phyloP scores from a whole-genome alignment of 2,329 filamentous ascomycete genomes.

The Monilinia vaccinii-corymbosi region DNA sequence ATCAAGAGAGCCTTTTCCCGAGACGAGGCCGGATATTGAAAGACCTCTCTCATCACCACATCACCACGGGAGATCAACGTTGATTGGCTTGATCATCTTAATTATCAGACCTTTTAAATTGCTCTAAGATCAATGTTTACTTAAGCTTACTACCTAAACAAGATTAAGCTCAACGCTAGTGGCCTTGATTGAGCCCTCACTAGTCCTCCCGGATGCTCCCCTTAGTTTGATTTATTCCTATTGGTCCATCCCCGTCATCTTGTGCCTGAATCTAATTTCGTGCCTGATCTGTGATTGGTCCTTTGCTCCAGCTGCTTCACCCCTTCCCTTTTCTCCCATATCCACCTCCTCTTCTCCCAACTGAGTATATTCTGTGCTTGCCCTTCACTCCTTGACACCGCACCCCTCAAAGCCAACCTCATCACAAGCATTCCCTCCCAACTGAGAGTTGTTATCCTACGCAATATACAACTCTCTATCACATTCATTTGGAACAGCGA shows the following conservation, averaged over 20 bases:
- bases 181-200: not conserved
- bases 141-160: not conserved
- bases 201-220: not conserved
- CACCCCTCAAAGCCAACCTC: not conserved
- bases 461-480: conserved; percentile 26
- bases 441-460: conserved; percentile 25
- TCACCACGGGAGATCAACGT: too few species aligned
- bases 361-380: not conserved
- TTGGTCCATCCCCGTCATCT: not conserved
- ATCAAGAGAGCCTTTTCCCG: too few species aligned
- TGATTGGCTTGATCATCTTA: too few species aligned
- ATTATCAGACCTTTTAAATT: too few species aligned
- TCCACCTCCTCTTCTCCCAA: not conserved
- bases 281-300: not conserved
- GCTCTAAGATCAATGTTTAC: too few species aligned
- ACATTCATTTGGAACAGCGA: conserved; percentile 32
- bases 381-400: not conserved
- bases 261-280: conserved; percentile 1
- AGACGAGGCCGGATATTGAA: too few species aligned
- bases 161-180: not conserved
- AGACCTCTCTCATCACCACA: too few species aligned
- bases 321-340: not conserved
- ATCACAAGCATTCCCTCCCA: conserved; percentile 27
- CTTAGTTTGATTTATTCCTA: not conserved
- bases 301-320: not conserved